These are phyloP conservation scores for Daldinia grandis DNA, from an alignment of 495 filamentous ascomycete genomes.

Conservation along the genomic window DNA sequence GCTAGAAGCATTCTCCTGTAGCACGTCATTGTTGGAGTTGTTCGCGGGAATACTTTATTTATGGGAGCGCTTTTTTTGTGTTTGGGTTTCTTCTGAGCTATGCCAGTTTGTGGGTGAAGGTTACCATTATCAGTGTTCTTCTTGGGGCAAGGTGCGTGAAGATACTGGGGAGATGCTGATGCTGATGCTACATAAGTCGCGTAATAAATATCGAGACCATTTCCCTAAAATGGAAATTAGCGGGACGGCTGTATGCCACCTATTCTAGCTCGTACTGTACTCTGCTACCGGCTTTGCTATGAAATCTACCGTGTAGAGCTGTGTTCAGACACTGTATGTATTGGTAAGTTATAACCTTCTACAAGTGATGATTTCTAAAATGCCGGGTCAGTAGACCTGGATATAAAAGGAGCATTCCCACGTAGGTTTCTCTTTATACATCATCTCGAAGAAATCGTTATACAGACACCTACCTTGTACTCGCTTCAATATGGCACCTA, in stretches of 20 bases:
- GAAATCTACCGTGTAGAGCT: background rate
- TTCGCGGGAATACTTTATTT: background rate
- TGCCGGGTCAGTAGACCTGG: background rate
- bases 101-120: conserved; percentile 15
- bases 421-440: background rate
- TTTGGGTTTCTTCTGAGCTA: conserved; percentile 9
- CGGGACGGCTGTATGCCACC: background rate
- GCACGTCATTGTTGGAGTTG: background rate
- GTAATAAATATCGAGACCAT: conserved; percentile 27
- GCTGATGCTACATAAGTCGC: background rate
- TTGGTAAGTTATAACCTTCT: background rate
- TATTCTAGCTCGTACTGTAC: background rate
- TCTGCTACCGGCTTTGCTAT: background rate
- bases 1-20: conserved; percentile 28
- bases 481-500: conserved; percentile 53
- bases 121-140: conserved; percentile 3
- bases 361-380: conserved; percentile 12
- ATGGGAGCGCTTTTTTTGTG: conserved; percentile 1
- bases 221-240: conserved; percentile 15
- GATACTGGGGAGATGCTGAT: conserved; percentile 7
- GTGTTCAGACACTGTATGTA: background rate
- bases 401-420: background rate
- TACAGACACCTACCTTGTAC: background rate
- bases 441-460: background rate
- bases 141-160: conserved; percentile 17